These are phyloP conservation scores for Lentinula guzmanii DNA, from an alignment of 768 basidiomycete genomes.

Conservation along the genomic window DNA sequence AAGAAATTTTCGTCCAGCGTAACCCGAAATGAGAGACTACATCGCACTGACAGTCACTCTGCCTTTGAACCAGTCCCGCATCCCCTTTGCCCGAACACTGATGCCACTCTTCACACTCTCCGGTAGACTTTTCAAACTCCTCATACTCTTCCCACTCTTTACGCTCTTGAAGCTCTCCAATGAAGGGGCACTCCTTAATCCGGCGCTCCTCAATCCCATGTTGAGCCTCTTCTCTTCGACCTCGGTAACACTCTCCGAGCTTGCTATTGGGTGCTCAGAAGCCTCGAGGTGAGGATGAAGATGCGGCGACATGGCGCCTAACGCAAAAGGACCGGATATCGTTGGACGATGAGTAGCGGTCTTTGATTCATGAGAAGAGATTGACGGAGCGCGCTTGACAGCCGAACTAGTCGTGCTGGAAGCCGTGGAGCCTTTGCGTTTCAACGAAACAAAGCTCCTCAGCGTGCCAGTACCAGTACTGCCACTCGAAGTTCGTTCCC, in stretches of 20 bases:
- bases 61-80: conserved; percentile 12
- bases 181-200: conserved; percentile 31
- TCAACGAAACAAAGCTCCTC: conserved; percentile 1
- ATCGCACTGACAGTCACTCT: conserved; percentile 6
- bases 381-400: background rate
- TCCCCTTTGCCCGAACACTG: conserved; percentile 7
- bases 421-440: conserved; percentile 3
- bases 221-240: background rate
- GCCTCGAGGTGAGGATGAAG: conserved; percentile 10
- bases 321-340: conserved; percentile 41
- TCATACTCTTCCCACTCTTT: conserved; percentile 33
- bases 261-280: background rate
- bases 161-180: conserved; percentile 42
- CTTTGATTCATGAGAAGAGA: background rate
- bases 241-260: background rate
- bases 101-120: conserved; percentile 10
- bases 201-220: background rate
- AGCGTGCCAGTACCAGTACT: conserved; percentile 6
- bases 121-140: conserved; percentile 31
- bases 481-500: conserved; percentile 11
- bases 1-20: conserved; percentile 5
- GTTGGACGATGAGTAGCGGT: conserved; percentile 20
- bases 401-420: background rate
- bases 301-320: conserved; percentile 23
- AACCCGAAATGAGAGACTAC: background rate